A percentile compares a stretch with the other conserved stretches of the same genome.
Conservation (phyloP, 345 rosid species). For the Stellera chamaejasme region DNA sequence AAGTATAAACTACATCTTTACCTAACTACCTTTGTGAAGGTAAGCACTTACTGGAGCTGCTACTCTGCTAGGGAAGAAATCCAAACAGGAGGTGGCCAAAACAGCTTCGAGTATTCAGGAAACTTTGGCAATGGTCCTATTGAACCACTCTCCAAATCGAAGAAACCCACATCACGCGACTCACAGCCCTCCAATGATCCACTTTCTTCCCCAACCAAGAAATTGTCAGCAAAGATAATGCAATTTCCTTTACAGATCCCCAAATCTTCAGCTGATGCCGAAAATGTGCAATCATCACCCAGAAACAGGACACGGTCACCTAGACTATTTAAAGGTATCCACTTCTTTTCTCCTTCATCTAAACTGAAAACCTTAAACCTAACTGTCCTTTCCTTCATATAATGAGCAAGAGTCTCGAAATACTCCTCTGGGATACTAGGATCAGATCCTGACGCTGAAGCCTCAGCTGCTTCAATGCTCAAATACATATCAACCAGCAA, state of each 20-base stretch:
- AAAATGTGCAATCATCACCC: conserved; percentile 81
- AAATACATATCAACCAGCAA: conserved; percentile 79
- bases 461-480: conserved; percentile 48
- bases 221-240: conserved; percentile 53
- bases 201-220: conserved; percentile 32
- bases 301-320: conserved; percentile 58
- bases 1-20: no score
- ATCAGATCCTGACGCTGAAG: conserved; percentile 2
- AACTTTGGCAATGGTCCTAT: conserved; percentile 36
- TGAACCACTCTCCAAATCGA: conserved; percentile 47
- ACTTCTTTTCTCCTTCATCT: conserved; percentile 30
- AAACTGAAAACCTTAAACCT: conserved; percentile 60
- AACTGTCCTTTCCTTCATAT: conserved; percentile 65
- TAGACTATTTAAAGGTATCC: conserved; percentile 49
- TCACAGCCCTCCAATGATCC: conserved; percentile 21
- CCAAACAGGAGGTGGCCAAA: conserved; percentile 91
- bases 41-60: conserved; percentile 42
- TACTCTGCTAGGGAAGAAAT: conserved; percentile 29
- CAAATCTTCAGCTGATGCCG: conserved; percentile 45
- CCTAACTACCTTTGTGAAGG: background rate
- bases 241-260: conserved; percentile 43
- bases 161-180: conserved; percentile 51
- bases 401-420: conserved; percentile 26
- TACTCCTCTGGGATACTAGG: conserved; percentile 21
- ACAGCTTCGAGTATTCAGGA: conserved; percentile 50